phyloP scores from a whole-genome alignment of 1,284 basidiomycete genomes.

The Malassezia furfur region DNA sequence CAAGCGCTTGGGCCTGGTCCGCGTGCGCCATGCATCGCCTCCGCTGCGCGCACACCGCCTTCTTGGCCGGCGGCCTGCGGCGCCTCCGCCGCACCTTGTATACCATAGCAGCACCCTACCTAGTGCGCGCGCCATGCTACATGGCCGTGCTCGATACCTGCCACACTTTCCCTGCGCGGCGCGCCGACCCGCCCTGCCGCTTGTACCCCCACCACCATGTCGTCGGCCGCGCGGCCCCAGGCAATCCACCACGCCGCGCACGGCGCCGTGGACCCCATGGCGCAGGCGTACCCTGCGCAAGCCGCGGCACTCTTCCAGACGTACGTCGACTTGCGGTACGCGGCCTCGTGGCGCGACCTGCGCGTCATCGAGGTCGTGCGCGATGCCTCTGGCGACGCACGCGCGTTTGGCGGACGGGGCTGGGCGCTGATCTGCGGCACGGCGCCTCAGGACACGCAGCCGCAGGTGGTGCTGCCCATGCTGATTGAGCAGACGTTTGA shows the following conservation, averaged over 20 bases:
- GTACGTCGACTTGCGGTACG: conserved; percentile 41
- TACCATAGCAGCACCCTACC: no score
- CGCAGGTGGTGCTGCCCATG: conserved; percentile 13
- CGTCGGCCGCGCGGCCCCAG: neutral
- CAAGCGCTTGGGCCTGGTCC: no score
- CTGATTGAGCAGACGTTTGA: conserved; percentile 10
- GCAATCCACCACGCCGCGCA: conserved; percentile 20
- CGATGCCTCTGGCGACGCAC: neutral
- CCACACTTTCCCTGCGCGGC: no score
- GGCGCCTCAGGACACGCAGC: conserved; percentile 1
- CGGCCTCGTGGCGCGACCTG: conserved; percentile 34
- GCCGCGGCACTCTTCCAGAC: conserved; percentile 42
- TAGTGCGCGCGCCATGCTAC: no score
- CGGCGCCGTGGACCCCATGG: conserved; percentile 20
- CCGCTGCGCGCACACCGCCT: no score
- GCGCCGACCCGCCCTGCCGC: no score
- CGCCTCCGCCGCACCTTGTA: no score
- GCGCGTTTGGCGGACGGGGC: conserved; percentile 1
- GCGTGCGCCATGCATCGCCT: no score
- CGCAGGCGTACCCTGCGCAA: conserved; percentile 34
- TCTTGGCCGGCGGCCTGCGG: no score
- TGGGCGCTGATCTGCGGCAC: conserved; percentile 10
- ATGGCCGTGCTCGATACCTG: no score
- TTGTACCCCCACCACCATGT: neutral
- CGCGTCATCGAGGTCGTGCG: conserved; percentile 16